These are phyloP conservation scores for Starmera amethionina DNA, from an alignment of 805 yeast genomes.

Conservation along the genomic window DNA sequence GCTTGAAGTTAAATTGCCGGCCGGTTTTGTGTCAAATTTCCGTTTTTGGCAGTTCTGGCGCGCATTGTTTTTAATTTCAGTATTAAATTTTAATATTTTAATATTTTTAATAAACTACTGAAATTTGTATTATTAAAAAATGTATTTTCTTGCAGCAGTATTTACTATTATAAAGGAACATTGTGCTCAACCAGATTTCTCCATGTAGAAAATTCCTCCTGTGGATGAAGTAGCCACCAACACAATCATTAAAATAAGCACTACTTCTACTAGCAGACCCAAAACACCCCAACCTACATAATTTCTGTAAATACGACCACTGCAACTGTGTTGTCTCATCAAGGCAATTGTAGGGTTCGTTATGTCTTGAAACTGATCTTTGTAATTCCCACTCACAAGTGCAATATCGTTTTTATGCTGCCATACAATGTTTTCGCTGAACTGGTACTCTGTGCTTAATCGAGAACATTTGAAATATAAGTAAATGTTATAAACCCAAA, in stretches of 20 bases:
- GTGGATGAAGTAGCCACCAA: constrained; percentile 5
- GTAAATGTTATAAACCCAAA: constrained; percentile 12
- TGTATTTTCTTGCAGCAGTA: no score
- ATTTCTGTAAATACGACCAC: constrained; percentile 4
- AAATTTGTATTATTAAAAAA: no score
- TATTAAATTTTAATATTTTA: no score
- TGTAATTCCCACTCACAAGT: not conserved
- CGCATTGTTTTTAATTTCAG: no score
- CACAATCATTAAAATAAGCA: not conserved
- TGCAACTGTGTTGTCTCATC: constrained; percentile 8
- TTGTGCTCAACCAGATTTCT: no score
- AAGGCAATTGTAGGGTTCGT: not conserved
- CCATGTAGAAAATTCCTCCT: no score
- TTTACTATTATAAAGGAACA: no score
- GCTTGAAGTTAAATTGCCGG: no score
- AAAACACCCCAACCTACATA: constrained; percentile 13
- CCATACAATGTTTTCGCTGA: constrained; percentile 11
- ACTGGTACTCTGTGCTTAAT: constrained; percentile 4
- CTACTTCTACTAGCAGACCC: constrained; percentile 1
- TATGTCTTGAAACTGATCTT: no score
- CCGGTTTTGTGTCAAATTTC: no score
- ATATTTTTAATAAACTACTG: no score
- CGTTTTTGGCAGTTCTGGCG: no score
- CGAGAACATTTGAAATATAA: constrained; percentile 2
- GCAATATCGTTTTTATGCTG: constrained; percentile 7